These are phyloP conservation scores for Cyphellophora attinorum DNA, from an alignment of 2,329 filamentous ascomycete species.

Conservation along the genomic window DNA sequence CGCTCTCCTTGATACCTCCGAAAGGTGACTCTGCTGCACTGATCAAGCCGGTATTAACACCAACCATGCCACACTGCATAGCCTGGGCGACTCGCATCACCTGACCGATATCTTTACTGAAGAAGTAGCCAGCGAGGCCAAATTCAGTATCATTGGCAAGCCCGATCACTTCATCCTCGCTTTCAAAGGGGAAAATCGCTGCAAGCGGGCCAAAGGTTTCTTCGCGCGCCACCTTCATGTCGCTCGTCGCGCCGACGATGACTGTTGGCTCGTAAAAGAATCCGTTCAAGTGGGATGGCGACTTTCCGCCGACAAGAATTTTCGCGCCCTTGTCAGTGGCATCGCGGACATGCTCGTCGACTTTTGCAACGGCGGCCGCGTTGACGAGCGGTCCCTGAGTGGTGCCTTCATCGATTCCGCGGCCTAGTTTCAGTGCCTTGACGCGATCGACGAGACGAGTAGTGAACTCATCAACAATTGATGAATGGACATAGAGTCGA, in stretches of 20 bases:
- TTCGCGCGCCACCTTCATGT: constrained; percentile 35
- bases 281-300: constrained; percentile 37
- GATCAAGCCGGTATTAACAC: constrained; percentile 22
- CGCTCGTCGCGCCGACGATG: constrained; percentile 37
- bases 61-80: constrained; percentile 46
- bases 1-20: constrained; percentile 58
- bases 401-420: constrained; percentile 41
- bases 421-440: constrained; percentile 46
- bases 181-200: constrained; percentile 42
- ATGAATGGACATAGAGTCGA: constrained; percentile 54
- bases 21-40: constrained; percentile 51
- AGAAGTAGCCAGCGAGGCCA: constrained; percentile 50
- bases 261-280: constrained; percentile 56
- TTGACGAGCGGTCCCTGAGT: constrained; percentile 54
- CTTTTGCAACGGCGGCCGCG: constrained; percentile 46
- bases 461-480: constrained; percentile 52
- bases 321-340: constrained; percentile 47
- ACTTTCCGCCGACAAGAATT: constrained; percentile 45
- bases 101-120: constrained; percentile 51
- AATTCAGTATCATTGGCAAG: constrained; percentile 45
- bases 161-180: constrained; percentile 40
- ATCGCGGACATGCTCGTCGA: constrained; percentile 46
- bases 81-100: constrained; percentile 50
- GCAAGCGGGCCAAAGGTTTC: constrained; percentile 44
- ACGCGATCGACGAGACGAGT: constrained; percentile 44